Conservation (phyloP, 306 rosid species). For the Quercus aquifolioides region DNA sequence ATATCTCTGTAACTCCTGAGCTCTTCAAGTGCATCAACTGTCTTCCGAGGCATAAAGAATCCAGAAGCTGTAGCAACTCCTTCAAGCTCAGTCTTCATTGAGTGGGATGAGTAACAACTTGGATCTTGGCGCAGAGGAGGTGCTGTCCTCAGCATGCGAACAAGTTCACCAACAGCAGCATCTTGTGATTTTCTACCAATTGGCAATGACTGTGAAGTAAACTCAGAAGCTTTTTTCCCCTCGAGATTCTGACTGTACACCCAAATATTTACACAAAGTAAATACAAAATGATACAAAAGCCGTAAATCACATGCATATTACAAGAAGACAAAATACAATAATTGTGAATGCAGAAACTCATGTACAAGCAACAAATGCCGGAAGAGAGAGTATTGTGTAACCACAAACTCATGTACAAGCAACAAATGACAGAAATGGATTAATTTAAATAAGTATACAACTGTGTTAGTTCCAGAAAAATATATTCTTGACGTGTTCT, state of each 20-base stretch:
- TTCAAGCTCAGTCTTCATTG: conserved; percentile 47
- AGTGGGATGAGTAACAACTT: conserved; percentile 55
- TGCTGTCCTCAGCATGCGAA: conserved; percentile 77
- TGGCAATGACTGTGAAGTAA: conserved; percentile 36
- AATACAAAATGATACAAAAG: conserved; percentile 11
- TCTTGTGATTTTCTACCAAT: conserved; percentile 66
- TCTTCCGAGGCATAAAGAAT: conserved; percentile 54
- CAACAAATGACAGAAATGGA: background rate
- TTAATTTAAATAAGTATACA: background rate
- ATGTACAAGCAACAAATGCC: background rate
- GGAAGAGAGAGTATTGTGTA: background rate
- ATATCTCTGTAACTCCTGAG: conserved; percentile 46
- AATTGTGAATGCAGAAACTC: background rate
- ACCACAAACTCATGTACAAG: background rate
- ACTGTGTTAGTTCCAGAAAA: background rate
- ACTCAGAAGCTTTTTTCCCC: conserved; percentile 36
- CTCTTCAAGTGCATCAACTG: conserved; percentile 53
- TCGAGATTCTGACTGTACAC: conserved; percentile 39
- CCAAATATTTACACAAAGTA: conserved; percentile 18
- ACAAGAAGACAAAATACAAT: background rate
- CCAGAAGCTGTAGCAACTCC: conserved; percentile 61
- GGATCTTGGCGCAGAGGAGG: conserved; percentile 83
- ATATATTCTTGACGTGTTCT: background rate
- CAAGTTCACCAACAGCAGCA: conserved; percentile 90
- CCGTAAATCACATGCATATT: conserved; percentile 9